Evolutionary conservation across 2,329 filamentous ascomycete species (phyloP).

Genomic region (Aspergillus versicolor): DNA sequence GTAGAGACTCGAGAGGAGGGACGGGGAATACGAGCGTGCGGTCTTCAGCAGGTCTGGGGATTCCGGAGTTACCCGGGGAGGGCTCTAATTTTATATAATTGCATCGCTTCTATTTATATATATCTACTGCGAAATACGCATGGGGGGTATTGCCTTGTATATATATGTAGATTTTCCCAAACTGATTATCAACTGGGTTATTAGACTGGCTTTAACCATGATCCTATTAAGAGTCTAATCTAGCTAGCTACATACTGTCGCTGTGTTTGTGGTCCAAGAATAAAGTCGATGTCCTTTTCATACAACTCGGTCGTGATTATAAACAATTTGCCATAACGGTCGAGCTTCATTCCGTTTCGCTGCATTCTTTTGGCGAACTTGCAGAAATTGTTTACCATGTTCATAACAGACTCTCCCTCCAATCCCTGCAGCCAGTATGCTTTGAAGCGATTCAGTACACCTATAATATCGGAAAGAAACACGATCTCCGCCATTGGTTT

Average conservation of each 20-base stretch:
- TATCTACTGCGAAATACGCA: background rate
- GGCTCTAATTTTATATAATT: background rate
- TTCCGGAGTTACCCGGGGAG: conserved; percentile 3
- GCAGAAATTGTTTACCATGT: background rate
- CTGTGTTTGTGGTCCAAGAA: background rate
- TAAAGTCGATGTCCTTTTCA: background rate
- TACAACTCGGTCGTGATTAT: background rate
- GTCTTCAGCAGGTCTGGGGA: background rate
- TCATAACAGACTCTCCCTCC: background rate
- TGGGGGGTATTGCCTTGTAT: background rate
- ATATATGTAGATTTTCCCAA: background rate
- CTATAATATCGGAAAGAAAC: background rate
- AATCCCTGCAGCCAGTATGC: background rate
- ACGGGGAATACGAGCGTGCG: background rate
- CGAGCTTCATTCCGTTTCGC: background rate
- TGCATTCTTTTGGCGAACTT: background rate
- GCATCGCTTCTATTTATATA: background rate
- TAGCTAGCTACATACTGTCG: too few species aligned
- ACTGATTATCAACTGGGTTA: background rate
- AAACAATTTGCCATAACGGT: background rate
- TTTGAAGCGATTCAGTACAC: background rate
- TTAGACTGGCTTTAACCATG: too few species aligned
- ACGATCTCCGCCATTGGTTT: background rate
- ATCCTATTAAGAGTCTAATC: too few species aligned
- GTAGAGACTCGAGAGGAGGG: background rate